Percentiles rank a stretch among this genome's conserved stretches.
Evolutionary conservation across 2,329 filamentous ascomycete genomes (phyloP).

Genomic region (Coleophoma crateriformis): DNA sequence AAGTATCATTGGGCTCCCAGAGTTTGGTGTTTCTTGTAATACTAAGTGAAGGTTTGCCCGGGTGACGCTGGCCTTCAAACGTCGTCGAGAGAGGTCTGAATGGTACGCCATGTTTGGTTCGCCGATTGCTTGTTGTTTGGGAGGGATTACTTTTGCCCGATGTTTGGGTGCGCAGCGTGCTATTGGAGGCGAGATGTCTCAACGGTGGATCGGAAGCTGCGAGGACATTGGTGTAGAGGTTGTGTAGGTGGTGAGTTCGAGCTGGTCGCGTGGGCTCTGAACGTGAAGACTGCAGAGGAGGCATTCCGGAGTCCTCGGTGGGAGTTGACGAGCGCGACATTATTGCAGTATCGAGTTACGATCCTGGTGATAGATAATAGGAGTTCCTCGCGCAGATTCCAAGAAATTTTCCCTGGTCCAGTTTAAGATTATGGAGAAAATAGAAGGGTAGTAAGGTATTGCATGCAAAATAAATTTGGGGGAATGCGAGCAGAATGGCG

Average conservation of each 20-base stretch:
- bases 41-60: constrained; percentile 4
- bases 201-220: constrained; percentile 10
- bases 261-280: not conserved
- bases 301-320: not conserved
- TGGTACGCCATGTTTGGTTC: not conserved
- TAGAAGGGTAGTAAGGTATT: too few relatives aligned
- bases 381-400: too few relatives aligned
- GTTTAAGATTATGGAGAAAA: too few relatives aligned
- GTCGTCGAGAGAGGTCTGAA: constrained; percentile 1
- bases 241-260: constrained; percentile 1
- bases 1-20: constrained; percentile 3
- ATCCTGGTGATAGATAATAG: too few relatives aligned
- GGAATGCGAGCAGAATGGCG: too few relatives aligned
- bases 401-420: too few relatives aligned
- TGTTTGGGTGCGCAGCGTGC: constrained; percentile 5
- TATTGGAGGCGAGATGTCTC: constrained; percentile 12
- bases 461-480: too few relatives aligned
- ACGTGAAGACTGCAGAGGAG: not conserved
- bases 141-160: not conserved
- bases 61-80: constrained; percentile 11
- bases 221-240: constrained; percentile 8
- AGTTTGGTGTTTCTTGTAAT: constrained; percentile 7
- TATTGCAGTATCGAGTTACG: too few relatives aligned
- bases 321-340: too few relatives aligned
- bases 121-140: not conserved